phyloP scores from a whole-genome alignment of 192 early-diverging fungal genomes.

The Rhizophagus sp. region DNA sequence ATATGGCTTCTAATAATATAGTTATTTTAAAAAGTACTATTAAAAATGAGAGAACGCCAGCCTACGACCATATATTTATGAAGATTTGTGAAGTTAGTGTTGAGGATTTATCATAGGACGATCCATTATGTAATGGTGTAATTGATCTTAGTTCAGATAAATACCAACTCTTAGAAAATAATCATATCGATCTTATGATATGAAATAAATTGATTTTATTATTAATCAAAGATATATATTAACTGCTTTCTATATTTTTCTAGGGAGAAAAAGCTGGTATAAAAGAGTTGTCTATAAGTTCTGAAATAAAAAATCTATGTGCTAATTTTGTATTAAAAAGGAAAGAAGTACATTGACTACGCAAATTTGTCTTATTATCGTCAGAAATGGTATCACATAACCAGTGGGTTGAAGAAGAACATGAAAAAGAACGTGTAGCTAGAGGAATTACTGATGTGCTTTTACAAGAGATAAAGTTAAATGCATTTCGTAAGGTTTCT shows the following conservation, averaged over 20 bases:
- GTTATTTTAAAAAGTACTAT: no score
- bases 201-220: background rate
- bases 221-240: no score
- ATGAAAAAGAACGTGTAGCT: background rate
- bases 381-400: background rate
- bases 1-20: no score
- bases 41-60: no score
- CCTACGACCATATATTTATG: no score
- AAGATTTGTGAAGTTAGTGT: no score
- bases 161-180: background rate
- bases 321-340: conserved; percentile 7
- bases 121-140: background rate
- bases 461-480: background rate
- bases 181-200: background rate
- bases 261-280: background rate
- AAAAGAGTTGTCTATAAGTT: background rate
- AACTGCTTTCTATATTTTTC: background rate
- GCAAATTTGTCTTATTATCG: no score
- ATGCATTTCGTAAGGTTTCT: background rate
- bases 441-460: background rate
- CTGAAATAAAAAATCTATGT: background rate
- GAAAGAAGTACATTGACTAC: background rate
- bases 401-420: background rate
- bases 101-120: background rate
- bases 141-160: background rate